phyloP scores from a whole-genome alignment of 331 rosid species.

The Rosa hybrid region DNA sequence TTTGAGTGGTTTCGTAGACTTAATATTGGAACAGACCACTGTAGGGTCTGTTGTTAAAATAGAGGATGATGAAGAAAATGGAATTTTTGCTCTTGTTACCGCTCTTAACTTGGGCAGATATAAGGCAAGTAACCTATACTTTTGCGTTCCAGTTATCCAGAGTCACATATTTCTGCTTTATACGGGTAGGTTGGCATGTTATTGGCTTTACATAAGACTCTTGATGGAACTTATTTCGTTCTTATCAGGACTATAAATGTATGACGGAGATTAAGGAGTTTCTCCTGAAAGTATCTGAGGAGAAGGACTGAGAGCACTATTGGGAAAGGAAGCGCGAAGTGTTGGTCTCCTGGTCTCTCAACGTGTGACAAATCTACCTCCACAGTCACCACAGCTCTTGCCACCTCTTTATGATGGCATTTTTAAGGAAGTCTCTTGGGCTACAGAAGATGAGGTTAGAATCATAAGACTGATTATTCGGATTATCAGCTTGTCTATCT shows the following conservation, averaged over 20 bases:
- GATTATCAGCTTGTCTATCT: slow-evolving; percentile 25
- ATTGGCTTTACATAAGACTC: not conserved
- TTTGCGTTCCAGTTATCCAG: not conserved
- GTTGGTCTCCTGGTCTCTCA: slow-evolving; percentile 85
- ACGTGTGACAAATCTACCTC: slow-evolving; percentile 73
- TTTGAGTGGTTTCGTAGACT: slow-evolving; percentile 75
- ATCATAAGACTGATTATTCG: slow-evolving; percentile 27
- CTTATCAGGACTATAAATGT: slow-evolving; percentile 61
- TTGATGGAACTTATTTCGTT: slow-evolving; percentile 9
- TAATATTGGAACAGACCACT: slow-evolving; percentile 77
- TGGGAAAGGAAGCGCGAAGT: slow-evolving; percentile 50
- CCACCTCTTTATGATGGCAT: slow-evolving; percentile 85
- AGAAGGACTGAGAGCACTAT: slow-evolving; percentile 49
- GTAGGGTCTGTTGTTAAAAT: slow-evolving; percentile 88
- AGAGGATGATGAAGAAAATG: slow-evolving; percentile 87
- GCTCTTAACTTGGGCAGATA: slow-evolving; percentile 74
- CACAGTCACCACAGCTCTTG: slow-evolving; percentile 52
- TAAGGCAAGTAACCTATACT: slow-evolving; percentile 47
- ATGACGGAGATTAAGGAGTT: slow-evolving; percentile 55
- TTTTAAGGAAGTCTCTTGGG: slow-evolving; percentile 88
- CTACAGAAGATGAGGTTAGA: slow-evolving; percentile 90
- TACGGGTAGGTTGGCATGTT: not conserved
- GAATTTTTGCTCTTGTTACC: slow-evolving; percentile 61
- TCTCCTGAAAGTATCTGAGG: slow-evolving; percentile 48
- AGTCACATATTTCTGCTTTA: not conserved